Evolutionary conservation across 169 alveolate species (phyloP), one percentile per base, ranked within the genome.

Genomic region (Plasmodium blacklocki): DNA sequence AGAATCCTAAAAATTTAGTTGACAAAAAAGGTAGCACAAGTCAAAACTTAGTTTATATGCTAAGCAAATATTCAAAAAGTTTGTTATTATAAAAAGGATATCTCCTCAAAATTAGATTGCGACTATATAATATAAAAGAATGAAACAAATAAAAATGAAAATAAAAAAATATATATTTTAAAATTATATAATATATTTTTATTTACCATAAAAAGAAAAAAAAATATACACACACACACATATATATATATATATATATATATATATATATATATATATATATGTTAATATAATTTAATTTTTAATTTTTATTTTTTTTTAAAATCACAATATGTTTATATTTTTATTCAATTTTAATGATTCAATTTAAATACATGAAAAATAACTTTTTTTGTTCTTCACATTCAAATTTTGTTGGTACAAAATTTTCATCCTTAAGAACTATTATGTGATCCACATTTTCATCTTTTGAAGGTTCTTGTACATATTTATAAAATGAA

Each of bases 401-500:
- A 49, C 67, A 66, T 70, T 78, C 62, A n/a, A 78, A 78, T 19
- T 66, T 70, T 15, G 78, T 47, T 23, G 89, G 89, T 3, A 78
- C 67, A 66, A 78, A 78, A 19, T 78, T 43, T 47, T 78, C 70
- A 64, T 78, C 89, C 23, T 78, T 52, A 45, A 78, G 45, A 50
- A 71, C 56, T 29, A 64, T 59, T 21, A 78, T 58, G 26, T 71
- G 32, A 29, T 78, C 76, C 1, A 49, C 29, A 59, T 78, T 29
- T 66, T 78, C 89, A 26, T 70, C 19, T 23, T 43, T 52, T 23
- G 89, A 21, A 21, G 89, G 89, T 1, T 29, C 71, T 66, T 78
- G 50, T 11, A 78, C 70, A 18, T 78, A 78, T 78, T 78, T 78
- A 78, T 64, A 78, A 78, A 78, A 78, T 43, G 89, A 63, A 43